Conservation (phyloP, 495 filamentous ascomycete genomes). For the Neurospora africana region DNA sequence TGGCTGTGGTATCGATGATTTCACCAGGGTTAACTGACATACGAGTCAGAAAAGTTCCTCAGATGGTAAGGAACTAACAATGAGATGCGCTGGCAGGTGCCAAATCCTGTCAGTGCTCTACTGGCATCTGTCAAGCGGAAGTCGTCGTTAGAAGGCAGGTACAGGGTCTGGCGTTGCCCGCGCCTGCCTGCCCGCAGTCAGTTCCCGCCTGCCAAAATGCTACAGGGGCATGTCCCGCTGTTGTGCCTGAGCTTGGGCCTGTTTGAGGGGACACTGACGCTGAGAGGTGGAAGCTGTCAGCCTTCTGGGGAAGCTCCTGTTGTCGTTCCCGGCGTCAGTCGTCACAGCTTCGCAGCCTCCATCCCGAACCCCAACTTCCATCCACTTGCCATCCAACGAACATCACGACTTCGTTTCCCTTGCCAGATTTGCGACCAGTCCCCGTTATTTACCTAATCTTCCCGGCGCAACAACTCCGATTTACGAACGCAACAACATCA, state of each 20-base stretch:
- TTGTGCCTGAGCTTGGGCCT: slow-evolving; percentile 1
- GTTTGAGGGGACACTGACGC: background rate
- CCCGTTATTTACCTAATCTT: background rate
- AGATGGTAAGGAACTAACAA: background rate
- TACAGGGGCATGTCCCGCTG: background rate
- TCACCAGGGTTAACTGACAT: background rate
- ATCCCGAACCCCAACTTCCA: slow-evolving; percentile 1
- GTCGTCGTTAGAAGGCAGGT: background rate
- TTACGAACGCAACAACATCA: slow-evolving; percentile 2
- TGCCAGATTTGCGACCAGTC: background rate
- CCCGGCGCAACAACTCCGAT: slow-evolving; percentile 4
- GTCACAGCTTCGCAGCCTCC: slow-evolving; percentile 17
- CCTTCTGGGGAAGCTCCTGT: slow-evolving; percentile 5
- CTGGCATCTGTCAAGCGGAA: background rate
- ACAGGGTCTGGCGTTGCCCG: background rate
- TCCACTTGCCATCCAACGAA: slow-evolving; percentile 2
- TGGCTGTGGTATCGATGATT: background rate
- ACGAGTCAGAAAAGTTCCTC: background rate
- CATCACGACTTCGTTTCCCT: background rate
- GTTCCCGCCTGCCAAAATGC: background rate
- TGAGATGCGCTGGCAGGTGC: background rate
- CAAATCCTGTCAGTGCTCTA: background rate
- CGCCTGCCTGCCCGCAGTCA: background rate
- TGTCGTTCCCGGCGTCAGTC: slow-evolving; percentile 3
- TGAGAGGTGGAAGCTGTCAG: slow-evolving; percentile 1